These are phyloP conservation scores for Catenaria anguillulae DNA, from an alignment of 371 early-diverging fungal genomes.

Conservation along the genomic window DNA sequence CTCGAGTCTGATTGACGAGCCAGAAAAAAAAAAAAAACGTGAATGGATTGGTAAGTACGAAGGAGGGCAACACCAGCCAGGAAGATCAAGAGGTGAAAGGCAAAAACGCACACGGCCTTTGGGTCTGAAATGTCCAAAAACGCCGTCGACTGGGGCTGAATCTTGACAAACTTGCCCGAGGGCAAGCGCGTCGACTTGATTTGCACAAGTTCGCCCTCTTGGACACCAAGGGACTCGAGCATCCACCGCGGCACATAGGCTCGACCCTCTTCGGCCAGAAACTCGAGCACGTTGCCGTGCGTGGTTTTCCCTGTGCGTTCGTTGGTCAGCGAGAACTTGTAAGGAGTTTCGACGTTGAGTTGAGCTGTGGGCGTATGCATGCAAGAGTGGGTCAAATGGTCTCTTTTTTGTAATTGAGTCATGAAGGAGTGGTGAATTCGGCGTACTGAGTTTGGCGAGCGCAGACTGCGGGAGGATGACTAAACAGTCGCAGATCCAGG, in stretches of 20 bases:
- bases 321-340: conserved; percentile 69
- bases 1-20: conserved; percentile 85
- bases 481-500: conserved; percentile 13
- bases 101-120: conserved; percentile 69
- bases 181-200: conserved; percentile 68
- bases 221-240: conserved; percentile 73
- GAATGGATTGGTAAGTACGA: background rate
- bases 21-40: too few relatives aligned
- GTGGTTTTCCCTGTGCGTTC: conserved; percentile 39
- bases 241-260: conserved; percentile 97
- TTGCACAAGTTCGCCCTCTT: conserved; percentile 61
- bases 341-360: conserved; percentile 79
- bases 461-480: conserved; percentile 84
- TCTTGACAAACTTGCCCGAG: conserved; percentile 83
- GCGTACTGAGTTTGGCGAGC: conserved; percentile 61
- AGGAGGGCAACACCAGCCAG: background rate
- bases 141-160: conserved; percentile 94
- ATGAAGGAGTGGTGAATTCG: conserved; percentile 13
- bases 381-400: too few relatives aligned
- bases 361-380: conserved; percentile 31
- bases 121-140: conserved; percentile 98
- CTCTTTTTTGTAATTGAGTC: conserved; percentile 26
- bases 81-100: background rate
- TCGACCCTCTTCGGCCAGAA: conserved; percentile 93
- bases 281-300: conserved; percentile 97